phyloP scores from a whole-genome alignment of 202 grass and related monocot genomes.

The Alloteropsis angusta region DNA sequence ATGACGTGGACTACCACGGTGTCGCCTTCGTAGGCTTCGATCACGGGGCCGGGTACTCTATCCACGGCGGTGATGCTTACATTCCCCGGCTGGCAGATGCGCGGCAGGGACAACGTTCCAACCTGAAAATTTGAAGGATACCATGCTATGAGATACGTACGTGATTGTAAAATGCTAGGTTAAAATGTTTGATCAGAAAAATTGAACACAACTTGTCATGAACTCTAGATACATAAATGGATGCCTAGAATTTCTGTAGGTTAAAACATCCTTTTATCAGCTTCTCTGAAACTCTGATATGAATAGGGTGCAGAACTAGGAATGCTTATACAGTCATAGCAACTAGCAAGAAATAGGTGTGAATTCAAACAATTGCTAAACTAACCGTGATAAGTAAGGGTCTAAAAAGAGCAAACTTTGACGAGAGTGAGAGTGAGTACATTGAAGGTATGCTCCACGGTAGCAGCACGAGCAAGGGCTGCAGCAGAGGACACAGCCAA shows the following conservation, averaged over 20 bases:
- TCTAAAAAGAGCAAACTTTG: background rate
- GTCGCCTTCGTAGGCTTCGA: conserved; percentile 46
- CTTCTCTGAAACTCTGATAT: background rate
- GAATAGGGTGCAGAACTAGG: background rate
- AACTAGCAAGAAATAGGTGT: background rate
- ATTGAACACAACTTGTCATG: background rate
- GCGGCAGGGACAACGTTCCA: conserved; percentile 25
- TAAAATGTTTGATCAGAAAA: background rate
- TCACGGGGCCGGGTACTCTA: conserved; percentile 40
- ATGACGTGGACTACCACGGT: conserved; percentile 42
- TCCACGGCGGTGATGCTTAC: conserved; percentile 40
- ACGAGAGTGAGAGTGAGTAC: conserved; percentile 20
- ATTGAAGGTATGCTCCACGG: conserved; percentile 49
- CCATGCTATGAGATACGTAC: background rate
- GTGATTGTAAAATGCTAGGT: background rate
- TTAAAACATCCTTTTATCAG: background rate
- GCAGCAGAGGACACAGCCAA: conserved; percentile 17
- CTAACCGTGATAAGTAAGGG: background rate
- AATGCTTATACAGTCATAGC: background rate
- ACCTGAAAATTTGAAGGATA: conserved; percentile 27
- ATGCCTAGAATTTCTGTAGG: background rate
- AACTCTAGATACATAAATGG: background rate
- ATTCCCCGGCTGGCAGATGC: conserved; percentile 39
- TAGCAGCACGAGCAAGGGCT: conserved; percentile 25
- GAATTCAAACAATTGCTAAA: background rate